These are phyloP conservation scores for Rhizoclosmatium globosum DNA, from an alignment of 192 early-diverging fungal species.

Conservation along the genomic window DNA sequence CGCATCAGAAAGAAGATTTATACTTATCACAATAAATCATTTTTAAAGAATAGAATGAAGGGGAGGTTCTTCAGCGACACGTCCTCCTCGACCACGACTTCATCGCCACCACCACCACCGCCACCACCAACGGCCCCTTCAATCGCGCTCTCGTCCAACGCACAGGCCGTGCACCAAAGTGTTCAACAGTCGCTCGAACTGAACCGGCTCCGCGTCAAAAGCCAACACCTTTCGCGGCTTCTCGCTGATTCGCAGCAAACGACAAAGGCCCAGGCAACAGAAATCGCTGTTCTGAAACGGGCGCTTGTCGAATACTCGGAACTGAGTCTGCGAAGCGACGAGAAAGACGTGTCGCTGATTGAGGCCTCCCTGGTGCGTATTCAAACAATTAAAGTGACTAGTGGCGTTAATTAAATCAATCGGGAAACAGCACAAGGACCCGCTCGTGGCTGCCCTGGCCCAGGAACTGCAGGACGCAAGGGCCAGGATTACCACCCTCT, in stretches of 20 bases:
- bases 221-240: conserved; percentile 24
- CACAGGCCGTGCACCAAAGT: too few relatives aligned
- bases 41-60: too few relatives aligned
- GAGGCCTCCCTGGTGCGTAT: neutral
- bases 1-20: too few relatives aligned
- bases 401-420: neutral
- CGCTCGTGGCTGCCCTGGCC: neutral
- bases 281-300: conserved; percentile 20
- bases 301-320: conserved; percentile 16
- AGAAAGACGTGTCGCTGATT: neutral
- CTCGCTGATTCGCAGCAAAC: conserved; percentile 24
- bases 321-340: neutral
- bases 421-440: neutral
- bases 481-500: neutral
- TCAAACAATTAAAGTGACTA: neutral
- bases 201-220: neutral
- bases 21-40: too few relatives aligned
- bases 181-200: too few relatives aligned
- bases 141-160: too few relatives aligned
- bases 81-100: too few relatives aligned
- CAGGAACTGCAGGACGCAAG: neutral
- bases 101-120: too few relatives aligned
- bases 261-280: neutral
- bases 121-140: too few relatives aligned
- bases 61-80: too few relatives aligned